These are phyloP conservation scores for Aspergillus uvarum DNA, from an alignment of 2,329 filamentous ascomycete species.

Conservation along the genomic window DNA sequence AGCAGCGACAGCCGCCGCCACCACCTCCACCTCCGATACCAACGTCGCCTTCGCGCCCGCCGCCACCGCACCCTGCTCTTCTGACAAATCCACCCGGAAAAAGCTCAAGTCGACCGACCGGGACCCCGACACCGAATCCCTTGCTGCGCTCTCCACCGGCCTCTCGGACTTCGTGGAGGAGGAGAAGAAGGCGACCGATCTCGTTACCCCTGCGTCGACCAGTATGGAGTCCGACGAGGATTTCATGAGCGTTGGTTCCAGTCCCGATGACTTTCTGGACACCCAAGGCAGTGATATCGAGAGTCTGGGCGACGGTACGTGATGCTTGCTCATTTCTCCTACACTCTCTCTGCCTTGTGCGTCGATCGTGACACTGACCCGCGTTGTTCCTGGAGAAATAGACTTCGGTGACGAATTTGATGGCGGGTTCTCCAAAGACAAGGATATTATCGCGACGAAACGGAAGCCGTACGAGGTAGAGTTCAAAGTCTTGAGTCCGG, in stretches of 20 bases:
- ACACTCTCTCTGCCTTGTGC: too few relatives aligned
- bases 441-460: conserved; percentile 69
- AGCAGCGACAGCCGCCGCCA: conserved; percentile 30
- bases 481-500: conserved; percentile 76
- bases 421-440: conserved; percentile 64
- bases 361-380: background rate
- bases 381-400: conserved; percentile 16
- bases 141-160: conserved; percentile 10
- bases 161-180: conserved; percentile 19
- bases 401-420: conserved; percentile 62
- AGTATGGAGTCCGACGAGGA: conserved; percentile 96
- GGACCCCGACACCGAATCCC: conserved; percentile 13
- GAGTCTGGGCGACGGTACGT: conserved; percentile 44
- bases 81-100: conserved; percentile 17
- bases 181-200: conserved; percentile 31
- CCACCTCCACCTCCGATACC: conserved; percentile 30
- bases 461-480: conserved; percentile 79
- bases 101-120: conserved; percentile 21
- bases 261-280: conserved; percentile 67
- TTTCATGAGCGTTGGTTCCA: conserved; percentile 81
- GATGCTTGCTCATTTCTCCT: background rate
- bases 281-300: conserved; percentile 72
- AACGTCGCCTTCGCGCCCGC: conserved; percentile 22
- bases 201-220: conserved; percentile 45
- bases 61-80: conserved; percentile 25